phyloP scores from a whole-genome alignment of 306 rosid genomes.

The Abrus pulchellus region DNA sequence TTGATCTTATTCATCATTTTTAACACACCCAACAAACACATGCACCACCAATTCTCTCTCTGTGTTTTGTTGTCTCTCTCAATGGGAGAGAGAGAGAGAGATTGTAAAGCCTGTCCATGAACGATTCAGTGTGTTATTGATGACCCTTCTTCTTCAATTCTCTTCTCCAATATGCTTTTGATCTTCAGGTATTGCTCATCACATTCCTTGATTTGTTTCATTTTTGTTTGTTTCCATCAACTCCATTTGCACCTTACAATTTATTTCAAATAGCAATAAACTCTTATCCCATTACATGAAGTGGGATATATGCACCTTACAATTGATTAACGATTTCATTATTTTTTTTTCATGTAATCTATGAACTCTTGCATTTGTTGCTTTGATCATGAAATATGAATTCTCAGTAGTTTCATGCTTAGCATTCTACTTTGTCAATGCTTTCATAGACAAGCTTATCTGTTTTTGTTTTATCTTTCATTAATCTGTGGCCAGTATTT shows the following conservation, averaged over 20 bases:
- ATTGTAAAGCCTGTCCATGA: neutral
- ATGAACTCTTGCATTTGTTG: neutral
- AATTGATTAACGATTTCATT: neutral
- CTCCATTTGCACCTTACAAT: neutral
- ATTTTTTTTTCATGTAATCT: too few species aligned
- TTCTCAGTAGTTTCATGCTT: neutral
- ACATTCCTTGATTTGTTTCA: neutral
- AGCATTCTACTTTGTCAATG: neutral
- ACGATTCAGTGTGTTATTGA: neutral
- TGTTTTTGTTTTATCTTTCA: neutral
- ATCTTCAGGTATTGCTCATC: neutral
- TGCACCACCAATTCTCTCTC: conserved; percentile 1
- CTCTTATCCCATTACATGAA: too few species aligned
- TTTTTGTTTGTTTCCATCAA: neutral
- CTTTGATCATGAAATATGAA: neutral
- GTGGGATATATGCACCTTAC: too few species aligned
- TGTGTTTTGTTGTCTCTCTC: neutral
- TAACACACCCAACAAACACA: conserved; percentile 12
- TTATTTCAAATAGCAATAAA: too few species aligned
- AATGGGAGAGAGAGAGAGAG: too few species aligned
- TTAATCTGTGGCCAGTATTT: neutral
- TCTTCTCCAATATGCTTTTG: neutral
- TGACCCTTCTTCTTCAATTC: neutral
- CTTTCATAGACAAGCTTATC: neutral
- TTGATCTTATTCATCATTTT: conserved; percentile 11